Evolutionary conservation across 2,329 filamentous ascomycete genomes (phyloP), one percentile per base, ranked within the genome.

Genomic region (Ophioceras dolichostomum): DNA sequence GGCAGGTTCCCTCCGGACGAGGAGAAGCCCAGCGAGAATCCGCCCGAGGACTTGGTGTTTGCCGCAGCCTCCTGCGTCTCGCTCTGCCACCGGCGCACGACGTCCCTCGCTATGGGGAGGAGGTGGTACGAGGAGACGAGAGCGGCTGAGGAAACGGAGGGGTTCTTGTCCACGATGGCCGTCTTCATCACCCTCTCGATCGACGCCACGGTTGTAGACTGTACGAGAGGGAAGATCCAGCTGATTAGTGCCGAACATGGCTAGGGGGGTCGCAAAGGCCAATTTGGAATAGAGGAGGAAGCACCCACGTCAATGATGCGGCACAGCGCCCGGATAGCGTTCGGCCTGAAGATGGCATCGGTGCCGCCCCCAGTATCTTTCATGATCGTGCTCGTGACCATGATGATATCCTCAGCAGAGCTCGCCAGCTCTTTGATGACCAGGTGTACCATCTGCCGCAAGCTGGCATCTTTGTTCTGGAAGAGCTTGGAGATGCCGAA

Each of bases 301-400:
- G 38, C 36, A 61, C 79, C 53, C 71, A 89, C 86, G 66, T 95
- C 87, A 55, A 96, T 96, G 55, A 98, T 94, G 48, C 91, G 82
- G 67, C 89, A 96, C 48, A 96, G 70, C 28, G 89, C 88, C 50
- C 91, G 76, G 56, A 96, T 96, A 44, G 91, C 89, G 65, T 98
- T 98, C 37, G 91, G 86, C 52, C 91, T 76, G 67, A 88, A 95
- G 39, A 95, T 78, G 37, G 88, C 82, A 56, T 96, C 91, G 54
- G 86, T 95, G 53, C 88, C 85, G 45, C 93, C 87, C 37, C 88
- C 87, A 10, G 89, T 95, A 60, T 98, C 91, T 70, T 98, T 98
- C 91, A 96, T 98, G 51, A 98, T 95, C 49, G 89, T 95, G 63
- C 86, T 94, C 14, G 91, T 98, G 44, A 95, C 91, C 91, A 98